Evolutionary conservation across 2,329 filamentous ascomycete species (phyloP), one percentile per base, ranked within the genome.

Genomic region (Lachnellula arida): DNA sequence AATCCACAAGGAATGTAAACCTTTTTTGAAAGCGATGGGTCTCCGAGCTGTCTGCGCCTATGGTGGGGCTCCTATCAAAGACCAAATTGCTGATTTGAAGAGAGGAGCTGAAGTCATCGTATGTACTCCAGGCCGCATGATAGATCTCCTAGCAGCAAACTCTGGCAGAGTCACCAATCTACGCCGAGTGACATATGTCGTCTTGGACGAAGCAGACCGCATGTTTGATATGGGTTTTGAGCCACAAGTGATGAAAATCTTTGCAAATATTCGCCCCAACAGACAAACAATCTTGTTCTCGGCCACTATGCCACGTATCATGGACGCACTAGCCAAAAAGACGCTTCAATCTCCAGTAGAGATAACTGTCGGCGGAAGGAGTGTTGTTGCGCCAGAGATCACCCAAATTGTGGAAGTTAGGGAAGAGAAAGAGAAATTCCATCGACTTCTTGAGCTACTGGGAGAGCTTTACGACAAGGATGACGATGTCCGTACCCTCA

Each of bases 151-250:
- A 34, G 90, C 91, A 42, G 91, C 92, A 51, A 99, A 97, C 69
- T 87, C 89, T 62, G 93, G 93, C n/a, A 85, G 92, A 60, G 92
- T 97, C 9, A 96, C 93, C 12, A 97, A 95, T 67, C 78, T 99
- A 55, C 85, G 82, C 63, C 83, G 94, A 60, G 90, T 96, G 12
- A 94, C 91, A 0, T 99, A 97, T 70, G 85, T 97, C 23, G 94
- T 99, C 11, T 82, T 99, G 40, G 94, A 99, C 70, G 94, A 99
- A 74, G 94, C 94, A 48, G 94, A 99, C 73, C 88, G 94, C 60
- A 97, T 99, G 94, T 97, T 97, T 70, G 94, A 99, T 71, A 97
- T 99, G 94, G 94, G 94, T 14, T 99, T 99, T 68, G 93, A 96
- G 73, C 93, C 94, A 2, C 94, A 99, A 72, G 92, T 99, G 53